phyloP scores from a whole-genome alignment of 345 rosid species.

The Lagerstroemia speciosa region DNA sequence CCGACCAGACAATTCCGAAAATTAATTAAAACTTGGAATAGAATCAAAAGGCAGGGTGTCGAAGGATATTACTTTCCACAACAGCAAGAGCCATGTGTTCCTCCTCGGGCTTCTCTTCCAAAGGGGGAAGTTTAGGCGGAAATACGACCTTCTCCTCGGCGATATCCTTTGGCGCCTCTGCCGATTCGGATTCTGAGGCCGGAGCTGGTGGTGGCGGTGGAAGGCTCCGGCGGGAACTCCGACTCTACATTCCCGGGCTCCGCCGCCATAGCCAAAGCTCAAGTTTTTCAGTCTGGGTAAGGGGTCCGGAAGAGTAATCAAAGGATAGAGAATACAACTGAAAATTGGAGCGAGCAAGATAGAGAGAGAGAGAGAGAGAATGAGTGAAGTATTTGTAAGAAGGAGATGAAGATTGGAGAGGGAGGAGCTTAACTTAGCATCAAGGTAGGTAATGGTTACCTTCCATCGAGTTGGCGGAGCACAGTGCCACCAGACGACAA shows the following conservation, averaged over 20 bases:
- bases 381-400: not conserved
- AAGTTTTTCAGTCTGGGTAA: not conserved
- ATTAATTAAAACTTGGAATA: not conserved
- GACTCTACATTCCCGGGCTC: conserved; percentile 36
- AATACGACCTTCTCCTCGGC: conserved; percentile 36
- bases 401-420: not conserved
- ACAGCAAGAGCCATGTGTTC: conserved; percentile 27
- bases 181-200: conserved; percentile 10
- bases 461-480: conserved; percentile 4
- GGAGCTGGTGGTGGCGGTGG: conserved; percentile 10
- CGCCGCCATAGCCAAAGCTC: conserved; percentile 28
- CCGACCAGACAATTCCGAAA: not conserved
- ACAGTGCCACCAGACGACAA: not conserved
- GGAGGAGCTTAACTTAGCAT: not conserved
- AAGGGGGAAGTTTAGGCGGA: conserved; percentile 16
- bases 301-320: not conserved
- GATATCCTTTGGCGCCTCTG: conserved; percentile 24
- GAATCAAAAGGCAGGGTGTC: not conserved
- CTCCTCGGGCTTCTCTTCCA: conserved; percentile 21
- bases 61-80: conserved; percentile 23
- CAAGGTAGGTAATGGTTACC: not conserved
- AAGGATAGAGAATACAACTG: not conserved
- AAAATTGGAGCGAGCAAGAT: not conserved
- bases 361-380: not conserved
- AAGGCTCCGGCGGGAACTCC: conserved; percentile 19